Percentiles rank a stretch among this genome's conserved stretches.
phyloP scores from a whole-genome alignment of 495 filamentous ascomycete genomes.

The Lophiotrema nucula region DNA sequence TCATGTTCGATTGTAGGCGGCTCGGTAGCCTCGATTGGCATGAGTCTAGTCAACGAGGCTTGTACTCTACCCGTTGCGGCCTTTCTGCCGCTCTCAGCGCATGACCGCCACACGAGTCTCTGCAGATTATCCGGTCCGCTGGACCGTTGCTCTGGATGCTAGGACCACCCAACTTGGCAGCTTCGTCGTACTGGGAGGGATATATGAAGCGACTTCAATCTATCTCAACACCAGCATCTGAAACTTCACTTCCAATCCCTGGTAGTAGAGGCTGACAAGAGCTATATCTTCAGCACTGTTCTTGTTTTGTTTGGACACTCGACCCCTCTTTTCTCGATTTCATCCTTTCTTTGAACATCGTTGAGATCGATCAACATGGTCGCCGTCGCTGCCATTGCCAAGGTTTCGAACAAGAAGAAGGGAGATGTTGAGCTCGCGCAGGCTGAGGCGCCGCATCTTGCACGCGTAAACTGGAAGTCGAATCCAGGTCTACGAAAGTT shows the following conservation, averaged over 20 bases:
- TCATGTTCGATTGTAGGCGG: not conserved
- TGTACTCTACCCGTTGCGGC: constrained; percentile 14
- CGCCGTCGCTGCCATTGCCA: not conserved
- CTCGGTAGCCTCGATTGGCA: not conserved
- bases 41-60: not conserved
- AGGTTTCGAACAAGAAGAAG: constrained; percentile 1
- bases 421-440: constrained; percentile 17
- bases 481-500: constrained; percentile 61
- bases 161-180: constrained; percentile 1
- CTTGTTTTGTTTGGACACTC: not conserved
- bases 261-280: not conserved
- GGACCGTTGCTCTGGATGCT: constrained; percentile 15
- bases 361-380: constrained; percentile 7
- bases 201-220: constrained; percentile 15
- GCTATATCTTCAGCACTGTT: constrained; percentile 1
- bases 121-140: constrained; percentile 27
- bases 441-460: constrained; percentile 55
- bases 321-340: not conserved
- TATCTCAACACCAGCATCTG: not conserved
- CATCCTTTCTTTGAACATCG: not conserved
- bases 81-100: constrained; percentile 11
- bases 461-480: constrained; percentile 58
- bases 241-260: not conserved
- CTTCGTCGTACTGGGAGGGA: not conserved
- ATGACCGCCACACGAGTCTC: constrained; percentile 1